Conservation (phyloP, 106 monocot genomes). For the Apostasia shenzhenica region DNA sequence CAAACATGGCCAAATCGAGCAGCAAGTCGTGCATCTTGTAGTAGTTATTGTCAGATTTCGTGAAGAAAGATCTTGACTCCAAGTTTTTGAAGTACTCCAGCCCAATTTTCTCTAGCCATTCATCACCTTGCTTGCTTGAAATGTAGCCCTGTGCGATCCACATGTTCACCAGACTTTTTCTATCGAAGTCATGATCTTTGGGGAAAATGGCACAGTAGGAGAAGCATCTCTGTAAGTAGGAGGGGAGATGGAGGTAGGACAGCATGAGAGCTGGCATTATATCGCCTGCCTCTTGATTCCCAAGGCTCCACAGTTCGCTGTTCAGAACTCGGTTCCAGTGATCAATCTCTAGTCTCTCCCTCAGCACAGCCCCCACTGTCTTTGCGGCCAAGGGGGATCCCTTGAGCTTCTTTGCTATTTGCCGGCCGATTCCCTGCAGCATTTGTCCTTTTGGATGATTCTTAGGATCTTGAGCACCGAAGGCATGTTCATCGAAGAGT, state of each 20-base stretch:
- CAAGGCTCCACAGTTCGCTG: constrained; percentile 18
- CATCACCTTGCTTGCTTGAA: background rate
- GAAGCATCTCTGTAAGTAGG: constrained; percentile 21
- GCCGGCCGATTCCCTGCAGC: constrained; percentile 8
- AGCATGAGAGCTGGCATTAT: background rate
- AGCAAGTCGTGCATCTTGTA: constrained; percentile 33
- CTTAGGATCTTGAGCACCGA: background rate
- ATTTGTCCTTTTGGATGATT: background rate
- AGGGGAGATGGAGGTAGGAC: constrained; percentile 19
- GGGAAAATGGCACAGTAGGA: constrained; percentile 23
- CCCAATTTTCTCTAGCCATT: constrained; percentile 7
- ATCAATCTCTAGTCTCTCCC: background rate
- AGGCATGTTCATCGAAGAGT: constrained; percentile 14
- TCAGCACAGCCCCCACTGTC: constrained; percentile 11
- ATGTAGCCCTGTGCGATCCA: constrained; percentile 28
- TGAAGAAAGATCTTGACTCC: constrained; percentile 11
- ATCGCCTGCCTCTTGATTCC: too few species aligned
- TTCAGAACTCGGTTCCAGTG: constrained; percentile 14
- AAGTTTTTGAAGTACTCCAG: constrained; percentile 11
- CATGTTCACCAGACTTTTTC: constrained; percentile 4
- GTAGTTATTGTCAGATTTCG: background rate
- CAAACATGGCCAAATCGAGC: constrained; percentile 20
- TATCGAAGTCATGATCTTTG: constrained; percentile 6
- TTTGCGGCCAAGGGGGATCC: constrained; percentile 27
- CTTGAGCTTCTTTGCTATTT: constrained; percentile 10